Percentiles rank a stretch among this genome's conserved stretches.
These are phyloP conservation scores for Wickerhamomyces rabaulensis DNA, from an alignment of 805 yeast genomes.

Conservation along the genomic window DNA sequence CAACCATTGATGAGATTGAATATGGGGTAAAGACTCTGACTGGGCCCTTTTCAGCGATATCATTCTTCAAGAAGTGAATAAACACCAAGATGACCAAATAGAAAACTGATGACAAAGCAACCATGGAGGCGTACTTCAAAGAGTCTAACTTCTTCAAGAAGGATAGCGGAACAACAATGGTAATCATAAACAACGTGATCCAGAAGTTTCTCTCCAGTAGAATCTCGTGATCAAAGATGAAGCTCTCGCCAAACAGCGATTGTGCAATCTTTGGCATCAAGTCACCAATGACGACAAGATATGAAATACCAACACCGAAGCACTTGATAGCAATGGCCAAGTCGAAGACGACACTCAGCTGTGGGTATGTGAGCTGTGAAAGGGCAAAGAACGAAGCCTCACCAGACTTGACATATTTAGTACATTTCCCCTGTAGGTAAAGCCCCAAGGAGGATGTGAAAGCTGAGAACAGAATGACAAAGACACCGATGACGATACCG, in stretches of 20 bases:
- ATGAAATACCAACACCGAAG: slow-evolving; percentile 65
- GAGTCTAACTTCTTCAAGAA: slow-evolving; percentile 75
- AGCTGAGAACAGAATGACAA: slow-evolving; percentile 59
- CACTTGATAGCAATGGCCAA: slow-evolving; percentile 67
- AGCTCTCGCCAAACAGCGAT: slow-evolving; percentile 19
- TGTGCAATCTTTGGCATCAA: slow-evolving; percentile 56
- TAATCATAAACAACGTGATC: slow-evolving; percentile 52
- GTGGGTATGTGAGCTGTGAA: slow-evolving; percentile 56
- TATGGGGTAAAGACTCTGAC: slow-evolving; percentile 44
- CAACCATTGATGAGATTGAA: slow-evolving; percentile 43
- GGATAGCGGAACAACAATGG: slow-evolving; percentile 47
- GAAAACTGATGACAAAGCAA: slow-evolving; percentile 76
- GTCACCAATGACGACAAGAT: slow-evolving; percentile 67
- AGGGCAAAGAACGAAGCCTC: slow-evolving; percentile 64
- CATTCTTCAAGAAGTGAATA: slow-evolving; percentile 58
- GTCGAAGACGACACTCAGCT: slow-evolving; percentile 56
- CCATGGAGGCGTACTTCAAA: slow-evolving; percentile 75
- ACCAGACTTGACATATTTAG: slow-evolving; percentile 45
- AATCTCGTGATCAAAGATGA: slow-evolving; percentile 14
- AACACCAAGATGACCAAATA: slow-evolving; percentile 72
- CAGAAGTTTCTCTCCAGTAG: slow-evolving; percentile 47
- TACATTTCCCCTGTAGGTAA: slow-evolving; percentile 53
- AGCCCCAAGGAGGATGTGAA: slow-evolving; percentile 64
- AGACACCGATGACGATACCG: slow-evolving; percentile 55
- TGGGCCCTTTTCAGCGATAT: slow-evolving; percentile 48